A percentile compares a stretch with the other conserved stretches of the same genome.
Conservation (phyloP, 1,139 yeast genomes). For the Geotrichum cucujoidarum region DNA sequence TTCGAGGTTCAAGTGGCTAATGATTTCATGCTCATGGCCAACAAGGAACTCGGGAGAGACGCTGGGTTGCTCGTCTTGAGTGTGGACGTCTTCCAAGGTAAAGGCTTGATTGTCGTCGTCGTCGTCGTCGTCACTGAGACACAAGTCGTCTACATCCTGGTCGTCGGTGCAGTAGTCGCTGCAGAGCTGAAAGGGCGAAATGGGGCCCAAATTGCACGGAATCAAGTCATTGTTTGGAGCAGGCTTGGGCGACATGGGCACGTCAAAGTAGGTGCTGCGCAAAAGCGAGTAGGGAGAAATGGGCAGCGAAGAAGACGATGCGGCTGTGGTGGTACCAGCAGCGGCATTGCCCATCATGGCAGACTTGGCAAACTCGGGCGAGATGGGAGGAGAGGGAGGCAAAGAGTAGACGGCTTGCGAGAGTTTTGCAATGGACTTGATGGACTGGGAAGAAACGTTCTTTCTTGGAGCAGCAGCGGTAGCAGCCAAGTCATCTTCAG, state of each 20-base stretch:
- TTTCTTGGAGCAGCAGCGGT: not conserved
- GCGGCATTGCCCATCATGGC: no score
- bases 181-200: slow-evolving; percentile 23
- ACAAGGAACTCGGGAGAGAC: slow-evolving; percentile 23
- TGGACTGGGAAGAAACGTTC: not conserved
- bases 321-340: no score
- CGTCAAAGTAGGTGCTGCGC: not conserved
- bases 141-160: slow-evolving; percentile 3
- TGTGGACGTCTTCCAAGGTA: not conserved
- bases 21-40: slow-evolving; percentile 24
- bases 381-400: not conserved
- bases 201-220: slow-evolving; percentile 26
- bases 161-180: slow-evolving; percentile 15
- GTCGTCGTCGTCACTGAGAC: not conserved
- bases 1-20: slow-evolving; percentile 25
- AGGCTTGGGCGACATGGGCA: slow-evolving; percentile 20
- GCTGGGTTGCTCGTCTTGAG: not conserved
- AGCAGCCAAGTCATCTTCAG: no score
- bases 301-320: no score
- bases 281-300: no score
- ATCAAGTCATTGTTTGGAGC: slow-evolving; percentile 21
- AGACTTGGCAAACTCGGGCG: not conserved
- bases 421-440: not conserved
- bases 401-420: not conserved
- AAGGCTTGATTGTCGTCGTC: not conserved